phyloP scores from a whole-genome alignment of 106 monocot species.

The Phalaenopsis equestris region DNA sequence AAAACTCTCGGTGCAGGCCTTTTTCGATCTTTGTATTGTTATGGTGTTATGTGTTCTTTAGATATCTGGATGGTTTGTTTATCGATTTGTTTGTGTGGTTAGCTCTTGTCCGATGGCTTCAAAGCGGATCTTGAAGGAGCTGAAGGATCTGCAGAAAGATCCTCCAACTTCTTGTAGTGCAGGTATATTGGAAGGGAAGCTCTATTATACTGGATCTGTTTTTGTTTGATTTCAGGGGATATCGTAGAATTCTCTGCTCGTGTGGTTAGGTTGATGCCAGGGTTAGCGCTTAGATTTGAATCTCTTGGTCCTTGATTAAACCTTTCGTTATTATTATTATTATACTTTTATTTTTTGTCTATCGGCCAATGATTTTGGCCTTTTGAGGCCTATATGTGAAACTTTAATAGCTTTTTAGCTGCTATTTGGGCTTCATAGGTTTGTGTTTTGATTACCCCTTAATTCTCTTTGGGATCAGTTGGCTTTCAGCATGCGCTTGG shows the following conservation, averaged over 20 bases:
- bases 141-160: constrained; percentile 11
- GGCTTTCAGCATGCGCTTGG: background rate
- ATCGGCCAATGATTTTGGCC: background rate
- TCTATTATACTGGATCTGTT: background rate
- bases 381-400: too few relatives aligned
- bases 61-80: background rate
- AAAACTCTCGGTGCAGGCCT: too few relatives aligned
- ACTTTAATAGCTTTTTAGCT: too few relatives aligned
- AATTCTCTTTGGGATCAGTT: background rate
- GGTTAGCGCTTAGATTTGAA: background rate
- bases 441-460: background rate
- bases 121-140: constrained; percentile 9
- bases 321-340: background rate
- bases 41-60: background rate
- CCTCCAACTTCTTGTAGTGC: constrained; percentile 8
- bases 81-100: background rate
- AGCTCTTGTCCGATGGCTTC: background rate
- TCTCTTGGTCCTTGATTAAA: background rate
- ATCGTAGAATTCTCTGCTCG: background rate
- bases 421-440: background rate
- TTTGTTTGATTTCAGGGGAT: background rate
- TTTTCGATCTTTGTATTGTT: too few relatives aligned
- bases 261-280: background rate
- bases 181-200: background rate
- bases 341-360: background rate